phyloP scores from a whole-genome alignment of 371 early-diverging fungal genomes.

The Ordospora colligata region DNA sequence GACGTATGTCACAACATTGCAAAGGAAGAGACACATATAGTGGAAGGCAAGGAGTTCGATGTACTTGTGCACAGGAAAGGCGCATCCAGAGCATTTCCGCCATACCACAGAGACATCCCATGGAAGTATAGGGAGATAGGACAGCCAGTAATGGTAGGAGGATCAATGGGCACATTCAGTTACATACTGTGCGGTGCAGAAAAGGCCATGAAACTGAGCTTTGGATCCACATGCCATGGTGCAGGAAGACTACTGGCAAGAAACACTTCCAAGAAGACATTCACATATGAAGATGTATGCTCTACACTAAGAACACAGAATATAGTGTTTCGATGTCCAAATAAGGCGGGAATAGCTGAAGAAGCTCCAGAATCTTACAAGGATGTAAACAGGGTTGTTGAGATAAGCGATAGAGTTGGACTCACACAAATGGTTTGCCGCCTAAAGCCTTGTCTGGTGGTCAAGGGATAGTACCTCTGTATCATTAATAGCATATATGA shows the following conservation, averaged over 20 bases:
- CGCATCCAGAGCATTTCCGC: slow-evolving; percentile 42
- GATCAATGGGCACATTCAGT: slow-evolving; percentile 60
- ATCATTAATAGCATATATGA: background rate
- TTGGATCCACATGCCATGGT: slow-evolving; percentile 58
- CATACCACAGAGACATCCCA: slow-evolving; percentile 14
- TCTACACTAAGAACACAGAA: slow-evolving; percentile 22
- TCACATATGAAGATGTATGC: slow-evolving; percentile 32
- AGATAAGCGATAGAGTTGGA: slow-evolving; percentile 42
- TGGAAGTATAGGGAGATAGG: slow-evolving; percentile 12
- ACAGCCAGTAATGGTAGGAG: slow-evolving; percentile 56
- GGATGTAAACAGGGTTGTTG: slow-evolving; percentile 59
- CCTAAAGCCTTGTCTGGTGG: slow-evolving; percentile 52
- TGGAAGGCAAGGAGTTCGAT: slow-evolving; percentile 18
- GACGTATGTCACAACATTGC: slow-evolving; percentile 60
- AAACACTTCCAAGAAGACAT: slow-evolving; percentile 25
- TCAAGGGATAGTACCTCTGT: slow-evolving; percentile 56
- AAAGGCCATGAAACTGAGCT: slow-evolving; percentile 23
- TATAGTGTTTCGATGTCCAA: slow-evolving; percentile 42
- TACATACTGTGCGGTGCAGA: slow-evolving; percentile 53
- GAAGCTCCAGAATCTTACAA: slow-evolving; percentile 59
- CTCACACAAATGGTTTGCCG: slow-evolving; percentile 49
- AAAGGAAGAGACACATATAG: slow-evolving; percentile 32
- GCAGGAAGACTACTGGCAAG: slow-evolving; percentile 58
- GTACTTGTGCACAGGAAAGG: slow-evolving; percentile 58
- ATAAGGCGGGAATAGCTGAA: slow-evolving; percentile 45